Percentiles rank a stretch among this genome's conserved stretches.
Conservation (phyloP, 495 filamentous ascomycete species). For the Neurospora sp. region DNA sequence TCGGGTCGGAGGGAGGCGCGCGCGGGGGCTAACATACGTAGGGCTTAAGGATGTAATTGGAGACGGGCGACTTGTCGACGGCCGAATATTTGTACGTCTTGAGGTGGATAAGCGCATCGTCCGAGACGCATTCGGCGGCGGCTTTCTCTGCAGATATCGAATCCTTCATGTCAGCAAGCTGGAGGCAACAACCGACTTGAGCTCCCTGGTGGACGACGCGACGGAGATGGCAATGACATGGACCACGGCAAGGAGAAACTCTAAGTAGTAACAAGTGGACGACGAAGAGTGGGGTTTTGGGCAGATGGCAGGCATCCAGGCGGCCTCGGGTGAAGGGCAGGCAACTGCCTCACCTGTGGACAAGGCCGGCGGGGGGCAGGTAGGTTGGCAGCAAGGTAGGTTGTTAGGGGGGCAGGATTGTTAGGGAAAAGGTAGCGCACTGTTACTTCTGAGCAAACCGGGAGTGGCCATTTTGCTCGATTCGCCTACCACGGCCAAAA, state of each 20-base stretch:
- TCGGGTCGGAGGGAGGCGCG: neutral
- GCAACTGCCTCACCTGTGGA: neutral
- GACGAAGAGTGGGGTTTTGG: neutral
- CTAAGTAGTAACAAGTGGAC: neutral
- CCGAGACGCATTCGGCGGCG: conserved; percentile 46
- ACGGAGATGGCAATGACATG: conserved; percentile 3
- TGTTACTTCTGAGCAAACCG: neutral
- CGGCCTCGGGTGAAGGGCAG: neutral
- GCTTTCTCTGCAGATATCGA: conserved; percentile 31
- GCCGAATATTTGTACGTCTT: conserved; percentile 94
- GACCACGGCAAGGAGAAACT: neutral
- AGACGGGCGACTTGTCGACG: conserved; percentile 94
- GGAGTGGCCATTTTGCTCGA: conserved; percentile 1
- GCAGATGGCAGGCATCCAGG: neutral
- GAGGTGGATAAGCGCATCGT: conserved; percentile 63
- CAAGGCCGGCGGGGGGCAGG: neutral
- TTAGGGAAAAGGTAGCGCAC: neutral
- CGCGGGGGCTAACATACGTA: conserved; percentile 57
- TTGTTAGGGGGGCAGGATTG: neutral
- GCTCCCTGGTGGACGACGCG: conserved; percentile 4
- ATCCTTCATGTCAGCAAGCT: conserved; percentile 15
- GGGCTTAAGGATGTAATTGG: conserved; percentile 83
- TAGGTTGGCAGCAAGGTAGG: neutral
- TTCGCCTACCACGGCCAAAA: neutral
- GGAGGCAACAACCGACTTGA: conserved; percentile 2